phyloP scores from a whole-genome alignment of 345 rosid genomes.

The Eucalyptus caleyi region DNA sequence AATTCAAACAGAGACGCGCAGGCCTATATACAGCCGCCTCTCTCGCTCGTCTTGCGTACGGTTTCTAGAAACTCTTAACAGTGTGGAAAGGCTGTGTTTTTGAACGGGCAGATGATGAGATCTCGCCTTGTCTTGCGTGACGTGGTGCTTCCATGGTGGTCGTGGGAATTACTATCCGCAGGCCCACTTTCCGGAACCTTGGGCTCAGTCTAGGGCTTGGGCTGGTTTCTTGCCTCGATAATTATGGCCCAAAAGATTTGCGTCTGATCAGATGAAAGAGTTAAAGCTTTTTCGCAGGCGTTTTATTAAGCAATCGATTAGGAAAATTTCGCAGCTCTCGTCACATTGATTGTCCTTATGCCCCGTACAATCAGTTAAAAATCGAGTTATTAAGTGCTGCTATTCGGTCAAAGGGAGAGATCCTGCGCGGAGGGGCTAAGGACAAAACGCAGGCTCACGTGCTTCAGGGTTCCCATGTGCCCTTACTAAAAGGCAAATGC shows the following conservation, averaged over 20 bases:
- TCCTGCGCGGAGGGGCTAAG: not conserved
- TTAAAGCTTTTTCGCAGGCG: not conserved
- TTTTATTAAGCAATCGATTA: not conserved
- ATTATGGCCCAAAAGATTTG: not conserved
- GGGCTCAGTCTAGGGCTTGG: not conserved
- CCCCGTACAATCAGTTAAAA: not conserved
- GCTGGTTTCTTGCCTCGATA: not conserved
- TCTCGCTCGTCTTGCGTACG: not conserved
- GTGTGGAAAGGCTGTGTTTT: not conserved
- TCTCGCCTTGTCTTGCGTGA: not conserved
- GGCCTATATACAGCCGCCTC: not conserved
- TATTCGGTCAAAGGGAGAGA: not conserved
- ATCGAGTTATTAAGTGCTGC: not conserved
- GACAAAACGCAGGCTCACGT: not conserved
- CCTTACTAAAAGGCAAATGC: not conserved
- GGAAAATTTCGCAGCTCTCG: rapidly evolving
- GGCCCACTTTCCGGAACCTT: not conserved
- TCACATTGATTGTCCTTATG: not conserved
- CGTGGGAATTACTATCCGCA: not conserved
- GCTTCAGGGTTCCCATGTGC: not conserved
- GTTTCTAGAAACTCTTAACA: not conserved
- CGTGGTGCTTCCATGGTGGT: not conserved
- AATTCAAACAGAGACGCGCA: not conserved
- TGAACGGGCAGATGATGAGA: not conserved
- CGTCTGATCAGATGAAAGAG: not conserved